Evolutionary conservation across 1,284 basidiomycete species (phyloP), one percentile per base, ranked within the genome.

Genomic region (Ceratobasidium sp.): DNA sequence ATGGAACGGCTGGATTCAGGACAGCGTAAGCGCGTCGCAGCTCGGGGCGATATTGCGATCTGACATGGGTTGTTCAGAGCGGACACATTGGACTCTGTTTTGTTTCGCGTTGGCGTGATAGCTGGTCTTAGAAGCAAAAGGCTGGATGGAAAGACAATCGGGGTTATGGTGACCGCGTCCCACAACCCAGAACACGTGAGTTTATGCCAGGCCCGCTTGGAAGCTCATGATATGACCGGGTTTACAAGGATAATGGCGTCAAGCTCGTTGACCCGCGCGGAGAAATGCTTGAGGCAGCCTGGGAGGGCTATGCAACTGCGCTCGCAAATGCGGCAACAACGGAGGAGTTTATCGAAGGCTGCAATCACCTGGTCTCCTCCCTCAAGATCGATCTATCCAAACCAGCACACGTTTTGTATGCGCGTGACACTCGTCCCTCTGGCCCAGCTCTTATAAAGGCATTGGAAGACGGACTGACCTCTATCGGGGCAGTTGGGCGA

Each of bases 131-230:
- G 97, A 71, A 97, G 94, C 80, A 96, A 93, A 81, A 90, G 87
- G 73, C 82, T 96, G 40, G 89, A 91, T 77, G 96, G 97, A 54
- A 92, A 91, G 77, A 91, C 89, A 38, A 92, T 99, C 75, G 97
- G 97, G 34, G 91, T 99, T 25, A 99, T 99, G 97, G 91, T 99
- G 76, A 99, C 97, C 42, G 97, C 97, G 3, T 97, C 94, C 27
- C 97, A 99, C 80, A 99, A 99, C 78, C 96, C 96, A 20, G 96
- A 96, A 78, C 85, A 88, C 76, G 95, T 96, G 75, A 74, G 85
- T 78, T 12, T 3, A 49, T 25, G 13, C 40, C 34, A 22, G 34
- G 40, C 38, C 40, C 22, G 55, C 62, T 35, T 69, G 43, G 34
- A 56, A 13, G 47, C 29, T 5, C 22, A 69, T 34, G n/a, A 49